Evolutionary conservation across 441 rosid genomes (phyloP), one percentile per base, ranked within the genome.

Genomic region (Bocquillonia castaneifolia): DNA sequence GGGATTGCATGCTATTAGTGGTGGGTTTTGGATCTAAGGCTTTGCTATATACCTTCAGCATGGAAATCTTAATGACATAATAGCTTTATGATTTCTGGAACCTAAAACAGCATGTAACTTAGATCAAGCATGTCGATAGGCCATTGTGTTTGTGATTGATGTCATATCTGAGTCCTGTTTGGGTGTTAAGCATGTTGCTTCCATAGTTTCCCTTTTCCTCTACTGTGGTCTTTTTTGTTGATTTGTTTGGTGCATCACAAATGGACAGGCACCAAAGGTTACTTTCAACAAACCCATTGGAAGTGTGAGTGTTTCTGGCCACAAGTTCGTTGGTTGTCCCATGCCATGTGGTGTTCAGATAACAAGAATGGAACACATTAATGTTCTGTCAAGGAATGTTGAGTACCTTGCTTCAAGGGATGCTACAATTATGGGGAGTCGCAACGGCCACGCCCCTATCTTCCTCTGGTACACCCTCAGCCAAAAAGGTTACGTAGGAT

Each of bases 281-380:
- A 64, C 82, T n/a, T 92, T 90, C 78, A 88, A 86, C 70, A 92
- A 92, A 78, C 97, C 98, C 31, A 90, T 90, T 32, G 98, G 96
- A 64, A 93, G 98, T 74, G 94, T 90, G 28, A 88, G 96, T 68
- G 97, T 92, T 26, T 88, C 98, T 0, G 96, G 93, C 36, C 98
- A 92, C 82, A 88, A 92, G 79, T 92, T 90, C 69, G 90, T 90
- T 26, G 95, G 98, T 7, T 92, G 98, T 74, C 98, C 96, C 62
- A 92, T 92, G 98, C 96, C 98, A 64, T 90, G 98, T 37, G 98
- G 96, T 59, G 91, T 92, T 72, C 96, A 88, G 81, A 76, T 92
- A 74, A 90, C 96, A 17, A 85, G 98, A 72, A 73, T 90, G 89
- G 82, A 81, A 63, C 91, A 88, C 73, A 79, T 92, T 62, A 90